Conservation (phyloP, 768 basidiomycete genomes). For the Mycena kentingensis region DNA sequence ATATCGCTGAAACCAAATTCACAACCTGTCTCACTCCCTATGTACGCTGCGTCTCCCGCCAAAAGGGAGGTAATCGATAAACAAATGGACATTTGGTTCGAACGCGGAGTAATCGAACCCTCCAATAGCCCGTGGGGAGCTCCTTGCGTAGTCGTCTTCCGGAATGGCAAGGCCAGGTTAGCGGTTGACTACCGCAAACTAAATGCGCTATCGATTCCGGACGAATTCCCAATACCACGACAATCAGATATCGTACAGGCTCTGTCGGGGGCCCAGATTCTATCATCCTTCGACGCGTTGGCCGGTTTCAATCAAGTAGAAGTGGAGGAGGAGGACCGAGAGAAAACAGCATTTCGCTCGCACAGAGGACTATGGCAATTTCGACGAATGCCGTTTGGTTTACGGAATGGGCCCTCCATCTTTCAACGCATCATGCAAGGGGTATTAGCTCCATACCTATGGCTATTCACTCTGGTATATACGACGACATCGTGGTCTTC, state of each 20-base stretch:
- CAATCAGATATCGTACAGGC: conserved; percentile 29
- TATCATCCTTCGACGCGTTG: too few species aligned
- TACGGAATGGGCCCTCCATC: conserved; percentile 1
- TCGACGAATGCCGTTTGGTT: conserved; percentile 1
- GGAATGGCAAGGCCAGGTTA: conserved; percentile 37
- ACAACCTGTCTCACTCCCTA: too few species aligned
- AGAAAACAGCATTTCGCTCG: conserved; percentile 34
- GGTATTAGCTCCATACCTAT: background rate
- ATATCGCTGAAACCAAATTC: too few species aligned
- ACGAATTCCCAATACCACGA: conserved; percentile 31
- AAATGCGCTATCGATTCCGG: conserved; percentile 18
- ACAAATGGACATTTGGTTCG: conserved; percentile 30
- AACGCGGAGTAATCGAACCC: too few species aligned
- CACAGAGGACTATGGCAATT: conserved; percentile 36
- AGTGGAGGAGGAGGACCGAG: conserved; percentile 21
- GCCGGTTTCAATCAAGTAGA: conserved; percentile 35
- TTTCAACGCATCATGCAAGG: conserved; percentile 5
- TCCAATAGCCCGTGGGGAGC: conserved; percentile 23
- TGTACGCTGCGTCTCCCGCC: too few species aligned
- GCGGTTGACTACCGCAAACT: conserved; percentile 33
- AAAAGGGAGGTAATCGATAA: conserved; percentile 30
- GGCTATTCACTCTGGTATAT: conserved; percentile 22
- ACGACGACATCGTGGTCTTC: conserved; percentile 27
- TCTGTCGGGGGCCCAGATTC: conserved; percentile 26
- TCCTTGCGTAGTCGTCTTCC: conserved; percentile 33